Evolutionary conservation across 768 basidiomycete species (phyloP).

Genomic region (Suillus cothurnatus): DNA sequence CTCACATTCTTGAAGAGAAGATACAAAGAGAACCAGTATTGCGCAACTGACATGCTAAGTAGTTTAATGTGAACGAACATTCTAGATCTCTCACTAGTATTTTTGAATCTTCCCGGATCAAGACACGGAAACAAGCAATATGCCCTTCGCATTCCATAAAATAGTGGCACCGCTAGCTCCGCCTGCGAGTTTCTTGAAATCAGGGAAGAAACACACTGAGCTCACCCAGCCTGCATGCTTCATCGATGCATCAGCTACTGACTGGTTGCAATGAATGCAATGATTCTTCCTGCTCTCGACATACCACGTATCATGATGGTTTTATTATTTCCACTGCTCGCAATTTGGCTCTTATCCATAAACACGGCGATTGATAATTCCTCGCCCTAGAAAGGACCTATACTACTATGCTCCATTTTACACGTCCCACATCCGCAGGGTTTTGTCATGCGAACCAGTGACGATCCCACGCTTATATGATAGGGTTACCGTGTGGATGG

Average conservation of each 20-base stretch:
- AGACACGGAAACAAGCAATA: too few species aligned
- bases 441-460: neutral
- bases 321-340: neutral
- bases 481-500: neutral
- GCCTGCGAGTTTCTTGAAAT: too few species aligned
- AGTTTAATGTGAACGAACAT: neutral
- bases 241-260: too few species aligned
- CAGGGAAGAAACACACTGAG: too few species aligned
- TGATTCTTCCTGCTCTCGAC: too few species aligned
- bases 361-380: neutral
- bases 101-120: too few species aligned
- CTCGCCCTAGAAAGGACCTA: neutral
- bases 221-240: too few species aligned
- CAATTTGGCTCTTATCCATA: neutral
- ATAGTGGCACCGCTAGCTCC: too few species aligned
- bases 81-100: neutral
- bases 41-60: neutral
- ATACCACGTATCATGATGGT: neutral
- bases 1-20: neutral
- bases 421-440: neutral
- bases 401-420: neutral
- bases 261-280: neutral
- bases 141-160: too few species aligned
- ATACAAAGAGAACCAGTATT: neutral
- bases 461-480: neutral